Conservation (phyloP, 2,329 filamentous ascomycete genomes). For the Aspergillus brasiliensis region DNA sequence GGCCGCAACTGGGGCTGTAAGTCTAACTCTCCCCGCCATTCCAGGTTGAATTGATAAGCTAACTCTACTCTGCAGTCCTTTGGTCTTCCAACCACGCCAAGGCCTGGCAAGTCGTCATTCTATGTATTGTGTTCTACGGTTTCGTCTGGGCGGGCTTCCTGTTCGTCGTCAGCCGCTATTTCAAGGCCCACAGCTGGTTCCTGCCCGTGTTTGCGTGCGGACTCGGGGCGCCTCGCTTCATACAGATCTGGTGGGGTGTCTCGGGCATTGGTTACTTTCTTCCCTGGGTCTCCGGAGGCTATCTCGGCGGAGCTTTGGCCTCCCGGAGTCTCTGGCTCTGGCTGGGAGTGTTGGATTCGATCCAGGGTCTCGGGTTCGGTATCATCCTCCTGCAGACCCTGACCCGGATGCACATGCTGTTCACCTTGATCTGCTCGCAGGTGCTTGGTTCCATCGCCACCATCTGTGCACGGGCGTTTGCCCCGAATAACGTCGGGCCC, state of each 20-base stretch:
- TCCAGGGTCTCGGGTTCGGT: slow-evolving; percentile 67
- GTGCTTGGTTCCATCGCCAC: slow-evolving; percentile 63
- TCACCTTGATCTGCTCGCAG: slow-evolving; percentile 61
- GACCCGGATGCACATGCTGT: slow-evolving; percentile 64
- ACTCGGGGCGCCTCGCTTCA: slow-evolving; percentile 65
- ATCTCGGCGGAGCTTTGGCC: slow-evolving; percentile 57
- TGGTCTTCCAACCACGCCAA: slow-evolving; percentile 59
- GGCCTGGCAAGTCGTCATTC: slow-evolving; percentile 59
- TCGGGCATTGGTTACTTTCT: slow-evolving; percentile 62
- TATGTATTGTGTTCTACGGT: slow-evolving; percentile 52
- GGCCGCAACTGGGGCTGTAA: slow-evolving; percentile 64
- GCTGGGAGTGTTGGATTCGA: slow-evolving; percentile 64
- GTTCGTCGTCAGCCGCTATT: slow-evolving; percentile 54
- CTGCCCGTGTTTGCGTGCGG: slow-evolving; percentile 68
- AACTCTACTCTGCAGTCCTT: slow-evolving; percentile 42
- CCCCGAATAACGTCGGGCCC: slow-evolving; percentile 62
- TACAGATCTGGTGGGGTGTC: slow-evolving; percentile 66
- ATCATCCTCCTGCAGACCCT: slow-evolving; percentile 68
- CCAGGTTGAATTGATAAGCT: background rate
- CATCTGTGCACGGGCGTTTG: slow-evolving; percentile 61
- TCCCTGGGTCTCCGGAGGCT: slow-evolving; percentile 59
- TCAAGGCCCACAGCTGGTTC: slow-evolving; percentile 64
- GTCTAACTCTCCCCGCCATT: background rate
- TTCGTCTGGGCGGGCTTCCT: slow-evolving; percentile 55
- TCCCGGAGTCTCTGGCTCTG: slow-evolving; percentile 64